These are phyloP conservation scores for Paramecium caudatum DNA, from an alignment of 73 alveolate species.

Conservation along the genomic window DNA sequence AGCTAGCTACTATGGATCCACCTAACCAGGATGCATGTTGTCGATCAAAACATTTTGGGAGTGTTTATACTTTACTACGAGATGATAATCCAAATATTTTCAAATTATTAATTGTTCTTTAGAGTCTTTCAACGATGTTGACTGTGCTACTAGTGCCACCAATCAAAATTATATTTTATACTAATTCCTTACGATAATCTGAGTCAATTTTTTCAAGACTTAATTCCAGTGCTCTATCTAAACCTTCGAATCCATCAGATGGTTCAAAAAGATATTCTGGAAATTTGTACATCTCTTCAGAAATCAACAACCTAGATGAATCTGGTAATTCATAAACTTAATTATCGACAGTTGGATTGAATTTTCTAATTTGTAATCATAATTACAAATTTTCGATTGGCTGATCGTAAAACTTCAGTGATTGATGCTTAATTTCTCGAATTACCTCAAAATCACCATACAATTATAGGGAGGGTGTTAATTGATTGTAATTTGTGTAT, in stretches of 20 bases:
- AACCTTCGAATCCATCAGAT: conserved; percentile 49
- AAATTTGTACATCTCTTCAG: conserved; percentile 60
- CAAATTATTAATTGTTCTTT: conserved; percentile 62
- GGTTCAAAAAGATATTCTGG: conserved; percentile 70
- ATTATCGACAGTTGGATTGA: conserved; percentile 76
- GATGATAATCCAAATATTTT: conserved; percentile 52
- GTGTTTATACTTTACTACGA: conserved; percentile 64
- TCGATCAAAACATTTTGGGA: conserved; percentile 60
- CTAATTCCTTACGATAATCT: conserved; percentile 70
- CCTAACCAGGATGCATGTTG: conserved; percentile 76
- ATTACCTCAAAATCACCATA: conserved; percentile 71
- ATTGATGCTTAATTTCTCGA: conserved; percentile 62
- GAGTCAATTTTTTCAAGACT: conserved; percentile 69
- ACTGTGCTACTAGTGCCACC: conserved; percentile 71
- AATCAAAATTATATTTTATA: conserved; percentile 58
- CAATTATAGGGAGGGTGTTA: conserved; percentile 60
- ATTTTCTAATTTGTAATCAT: background rate
- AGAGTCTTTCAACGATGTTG: conserved; percentile 68
- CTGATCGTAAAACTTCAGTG: conserved; percentile 50
- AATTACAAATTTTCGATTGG: conserved; percentile 19
- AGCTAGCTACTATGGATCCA: conserved; percentile 69
- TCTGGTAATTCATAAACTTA: conserved; percentile 74
- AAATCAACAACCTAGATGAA: conserved; percentile 30
- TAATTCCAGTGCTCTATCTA: conserved; percentile 55
- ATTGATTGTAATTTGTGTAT: conserved; percentile 56